These are phyloP conservation scores for Ceratocystis eucalypticola DNA, from an alignment of 2,329 filamentous ascomycete genomes.

Conservation along the genomic window DNA sequence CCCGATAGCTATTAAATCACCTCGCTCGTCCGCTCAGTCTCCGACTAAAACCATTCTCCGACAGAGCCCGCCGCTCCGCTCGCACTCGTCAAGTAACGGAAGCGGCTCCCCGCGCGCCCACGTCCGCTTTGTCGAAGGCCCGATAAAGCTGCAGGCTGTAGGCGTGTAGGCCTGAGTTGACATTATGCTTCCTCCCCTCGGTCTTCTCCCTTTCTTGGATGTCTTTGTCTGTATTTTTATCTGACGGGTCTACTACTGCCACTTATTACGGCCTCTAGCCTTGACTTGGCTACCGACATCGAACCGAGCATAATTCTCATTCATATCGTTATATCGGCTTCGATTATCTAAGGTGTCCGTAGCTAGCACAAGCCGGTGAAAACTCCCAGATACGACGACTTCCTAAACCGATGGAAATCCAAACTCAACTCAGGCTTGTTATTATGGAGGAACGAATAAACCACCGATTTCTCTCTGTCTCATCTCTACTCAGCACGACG, in stretches of 20 bases:
- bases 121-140: conserved; percentile 19
- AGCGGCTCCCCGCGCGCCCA: conserved; percentile 17
- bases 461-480: not conserved
- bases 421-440: conserved; percentile 14
- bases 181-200: not conserved
- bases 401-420: not conserved
- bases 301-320: no score
- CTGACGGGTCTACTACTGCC: not conserved
- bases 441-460: conserved; percentile 11
- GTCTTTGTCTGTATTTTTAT: not conserved
- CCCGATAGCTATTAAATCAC: conserved; percentile 18
- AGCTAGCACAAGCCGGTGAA: not conserved
- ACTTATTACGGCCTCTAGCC: not conserved
- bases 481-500: not conserved
- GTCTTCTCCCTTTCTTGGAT: not conserved
- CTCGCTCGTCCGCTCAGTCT: conserved; percentile 18
- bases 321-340: not conserved
- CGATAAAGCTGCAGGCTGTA: conserved; percentile 18
- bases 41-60: conserved; percentile 17
- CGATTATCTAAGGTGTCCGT: not conserved
- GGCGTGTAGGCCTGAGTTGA: conserved; percentile 19
- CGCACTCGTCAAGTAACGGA: conserved; percentile 12
- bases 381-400: not conserved
- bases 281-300: not conserved
- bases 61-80: conserved; percentile 17